Conservation (phyloP, 768 basidiomycete species). For the Lactarius psammicola region DNA sequence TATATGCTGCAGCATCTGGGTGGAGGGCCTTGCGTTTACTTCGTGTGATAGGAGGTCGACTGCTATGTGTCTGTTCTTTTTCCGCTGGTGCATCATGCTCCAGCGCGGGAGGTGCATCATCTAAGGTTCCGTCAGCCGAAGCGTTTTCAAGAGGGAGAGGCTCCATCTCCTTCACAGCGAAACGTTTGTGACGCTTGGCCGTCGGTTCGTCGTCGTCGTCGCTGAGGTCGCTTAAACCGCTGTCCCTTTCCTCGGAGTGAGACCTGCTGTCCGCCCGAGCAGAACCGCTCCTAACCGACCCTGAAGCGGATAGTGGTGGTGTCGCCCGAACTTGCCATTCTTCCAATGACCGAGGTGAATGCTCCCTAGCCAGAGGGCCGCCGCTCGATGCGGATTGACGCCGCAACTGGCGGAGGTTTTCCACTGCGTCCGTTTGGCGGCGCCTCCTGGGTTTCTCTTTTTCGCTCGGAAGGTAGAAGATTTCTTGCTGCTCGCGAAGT, state of each 20-base stretch:
- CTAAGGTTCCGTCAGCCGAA: neutral
- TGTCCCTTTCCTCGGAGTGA: neutral
- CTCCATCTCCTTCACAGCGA: neutral
- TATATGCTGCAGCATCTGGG: conserved; percentile 27
- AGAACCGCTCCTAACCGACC: conserved; percentile 13
- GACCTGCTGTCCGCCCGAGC: neutral
- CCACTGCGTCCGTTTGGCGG: conserved; percentile 16
- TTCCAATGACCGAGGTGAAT: conserved; percentile 20
- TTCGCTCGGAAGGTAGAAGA: conserved; percentile 59
- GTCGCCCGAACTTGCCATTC: conserved; percentile 6
- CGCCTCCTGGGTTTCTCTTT: conserved; percentile 38
- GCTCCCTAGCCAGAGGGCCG: conserved; percentile 9
- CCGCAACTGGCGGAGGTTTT: conserved; percentile 18
- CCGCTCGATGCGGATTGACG: conserved; percentile 22
- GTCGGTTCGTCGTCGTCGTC: conserved; percentile 3
- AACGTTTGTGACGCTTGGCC: conserved; percentile 15
- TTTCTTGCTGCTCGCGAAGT: conserved; percentile 59
- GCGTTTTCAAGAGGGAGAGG: conserved; percentile 1
- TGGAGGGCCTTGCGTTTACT: conserved; percentile 27
- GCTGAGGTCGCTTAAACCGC: conserved; percentile 18
- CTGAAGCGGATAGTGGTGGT: conserved; percentile 15
- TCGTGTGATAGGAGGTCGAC: conserved; percentile 6
- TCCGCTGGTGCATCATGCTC: neutral
- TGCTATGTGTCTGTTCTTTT: conserved; percentile 3
- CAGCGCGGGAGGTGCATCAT: neutral